Evolutionary conservation across 495 filamentous ascomycete genomes (phyloP).

Genomic region (Penicillium ucsense): DNA sequence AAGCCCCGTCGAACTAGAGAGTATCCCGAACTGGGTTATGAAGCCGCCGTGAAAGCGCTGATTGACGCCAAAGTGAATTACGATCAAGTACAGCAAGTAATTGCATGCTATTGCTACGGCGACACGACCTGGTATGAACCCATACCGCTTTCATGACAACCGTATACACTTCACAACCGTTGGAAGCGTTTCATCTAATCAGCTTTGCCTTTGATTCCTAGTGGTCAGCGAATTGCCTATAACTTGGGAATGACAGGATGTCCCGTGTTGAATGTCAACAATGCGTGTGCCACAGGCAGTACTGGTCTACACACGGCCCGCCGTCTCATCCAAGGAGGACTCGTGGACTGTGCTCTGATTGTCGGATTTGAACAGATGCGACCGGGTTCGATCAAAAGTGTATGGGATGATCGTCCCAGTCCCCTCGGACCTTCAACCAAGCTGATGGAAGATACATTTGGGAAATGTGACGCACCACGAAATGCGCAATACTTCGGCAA

Average conservation of each 20-base stretch:
- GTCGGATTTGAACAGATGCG: constrained; percentile 93
- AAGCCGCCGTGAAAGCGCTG: constrained; percentile 53
- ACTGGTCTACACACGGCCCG: constrained; percentile 68
- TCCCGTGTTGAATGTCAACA: constrained; percentile 81
- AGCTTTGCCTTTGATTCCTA: constrained; percentile 43
- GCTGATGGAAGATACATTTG: constrained; percentile 13
- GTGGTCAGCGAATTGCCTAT: constrained; percentile 70
- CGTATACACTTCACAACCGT: neutral
- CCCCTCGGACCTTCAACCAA: constrained; percentile 12
- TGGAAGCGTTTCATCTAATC: neutral
- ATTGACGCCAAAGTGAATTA: constrained; percentile 80
- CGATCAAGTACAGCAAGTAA: constrained; percentile 73
- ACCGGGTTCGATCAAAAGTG: constrained; percentile 40
- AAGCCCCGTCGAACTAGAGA: constrained; percentile 16
- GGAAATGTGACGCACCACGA: constrained; percentile 33
- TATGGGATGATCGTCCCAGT: constrained; percentile 16
- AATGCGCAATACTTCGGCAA: constrained; percentile 83
- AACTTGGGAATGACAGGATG: constrained; percentile 86
- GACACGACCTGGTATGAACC: constrained; percentile 61
- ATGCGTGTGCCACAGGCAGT: constrained; percentile 77
- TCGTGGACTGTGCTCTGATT: constrained; percentile 65
- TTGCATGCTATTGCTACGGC: constrained; percentile 84
- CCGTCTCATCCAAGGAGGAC: constrained; percentile 56
- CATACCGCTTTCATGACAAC: constrained; percentile 20
- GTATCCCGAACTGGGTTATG: constrained; percentile 15